Evolutionary conservation across 495 filamentous ascomycete genomes (phyloP), one percentile per base, ranked within the genome.

Genomic region (Hypoxylon rickii): DNA sequence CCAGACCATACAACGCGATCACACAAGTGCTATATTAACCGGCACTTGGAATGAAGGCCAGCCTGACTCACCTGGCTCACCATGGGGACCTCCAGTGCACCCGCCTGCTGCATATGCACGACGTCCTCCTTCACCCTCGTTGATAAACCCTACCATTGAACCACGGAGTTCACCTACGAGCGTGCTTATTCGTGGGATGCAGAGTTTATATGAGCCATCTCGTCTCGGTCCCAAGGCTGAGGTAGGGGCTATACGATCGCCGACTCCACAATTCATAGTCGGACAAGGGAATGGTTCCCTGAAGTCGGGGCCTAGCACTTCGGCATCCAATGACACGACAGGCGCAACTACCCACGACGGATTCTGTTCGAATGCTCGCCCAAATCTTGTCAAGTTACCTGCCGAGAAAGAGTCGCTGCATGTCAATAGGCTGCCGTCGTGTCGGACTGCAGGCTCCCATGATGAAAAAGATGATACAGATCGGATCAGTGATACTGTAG

Each of bases 401-500:
- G 13, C 16, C 8, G 24, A 26, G 21, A 11, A 33, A 3, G 18
- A 26, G 2, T 17, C n/a, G 3, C 19, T 36, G 1, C 20, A 41
- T 44, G n/a, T 32, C n/a, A 34, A 41, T 13, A 21, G 21, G 15
- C 16, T 16, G 13, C 34, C 43, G 7, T 29, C 10, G 11, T n/a
- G 18, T 15, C 17, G 6, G 20, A 0, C 38, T 1, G 13, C 15
- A 8, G 19, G 36, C 7, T 19, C 8, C 12, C 12, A 37, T 7
- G 48, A 66, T n/a, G 62, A 66, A 0, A 46, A 65, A 0, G 41
- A 43, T 12, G 66, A 73, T n/a, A 69, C 69, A 13, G 82, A 85
- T 65, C 46, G 69, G 7, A 86, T 98, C 51, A 95, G 87, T 3
- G 94, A 98, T 72, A 98, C 94, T 2, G 89, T 98, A 29, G 94